Percentiles rank a stretch among this genome's conserved stretches.
phyloP scores from a whole-genome alignment of 1,139 yeast genomes.

The Saccharomycopsis hybrid region DNA sequence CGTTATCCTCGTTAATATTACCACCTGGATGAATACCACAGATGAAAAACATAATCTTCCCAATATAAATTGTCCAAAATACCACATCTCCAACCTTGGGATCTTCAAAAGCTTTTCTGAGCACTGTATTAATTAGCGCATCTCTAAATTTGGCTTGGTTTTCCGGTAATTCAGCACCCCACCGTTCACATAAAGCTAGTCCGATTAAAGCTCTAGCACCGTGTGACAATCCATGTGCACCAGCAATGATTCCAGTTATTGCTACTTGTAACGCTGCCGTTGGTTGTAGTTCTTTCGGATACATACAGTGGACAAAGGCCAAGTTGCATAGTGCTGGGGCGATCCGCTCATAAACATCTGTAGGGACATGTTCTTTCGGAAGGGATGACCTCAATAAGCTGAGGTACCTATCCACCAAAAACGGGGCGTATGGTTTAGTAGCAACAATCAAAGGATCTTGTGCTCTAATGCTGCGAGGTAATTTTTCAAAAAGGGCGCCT shows the following conservation, averaged over 20 bases:
- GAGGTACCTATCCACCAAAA: constrained; percentile 46
- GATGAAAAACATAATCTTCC: constrained; percentile 62
- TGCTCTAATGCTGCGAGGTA: constrained; percentile 45
- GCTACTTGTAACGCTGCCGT: constrained; percentile 62
- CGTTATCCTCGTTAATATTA: constrained; percentile 43
- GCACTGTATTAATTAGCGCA: constrained; percentile 38
- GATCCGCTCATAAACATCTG: constrained; percentile 45
- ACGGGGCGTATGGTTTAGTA: constrained; percentile 59
- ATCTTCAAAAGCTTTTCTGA: constrained; percentile 34
- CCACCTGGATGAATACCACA: constrained; percentile 77
- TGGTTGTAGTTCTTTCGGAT: constrained; percentile 67
- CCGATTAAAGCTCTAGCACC: constrained; percentile 60
- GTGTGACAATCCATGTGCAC: constrained; percentile 64
- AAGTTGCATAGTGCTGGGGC: constrained; percentile 63
- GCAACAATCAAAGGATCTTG: constrained; percentile 63
- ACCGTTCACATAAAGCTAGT: constrained; percentile 60
- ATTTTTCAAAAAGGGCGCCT: constrained; percentile 55
- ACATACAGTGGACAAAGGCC: constrained; percentile 65
- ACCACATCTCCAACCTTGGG: constrained; percentile 25
- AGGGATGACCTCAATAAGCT: constrained; percentile 44
- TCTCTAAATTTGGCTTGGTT: constrained; percentile 39
- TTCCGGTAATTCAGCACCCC: constrained; percentile 71
- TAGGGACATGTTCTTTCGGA: constrained; percentile 45
- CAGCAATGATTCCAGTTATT: constrained; percentile 63
- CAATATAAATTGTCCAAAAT: constrained; percentile 65